Evolutionary conservation across 768 basidiomycete species (phyloP).

Genomic region (Mycena kentingensis): DNA sequence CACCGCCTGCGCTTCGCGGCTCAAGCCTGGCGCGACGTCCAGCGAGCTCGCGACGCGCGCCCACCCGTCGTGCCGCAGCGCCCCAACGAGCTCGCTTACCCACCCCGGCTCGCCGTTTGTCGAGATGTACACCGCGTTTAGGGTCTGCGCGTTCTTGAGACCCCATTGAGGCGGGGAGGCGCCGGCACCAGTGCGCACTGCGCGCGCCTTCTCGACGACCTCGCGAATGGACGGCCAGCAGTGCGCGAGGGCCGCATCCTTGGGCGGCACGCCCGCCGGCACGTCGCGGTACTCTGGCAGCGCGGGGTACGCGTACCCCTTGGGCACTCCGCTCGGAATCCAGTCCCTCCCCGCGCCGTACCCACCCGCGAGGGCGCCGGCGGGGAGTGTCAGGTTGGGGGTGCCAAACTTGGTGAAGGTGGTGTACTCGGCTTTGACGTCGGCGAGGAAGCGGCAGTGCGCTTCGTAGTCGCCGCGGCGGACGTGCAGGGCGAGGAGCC

Average conservation of each 20-base stretch:
- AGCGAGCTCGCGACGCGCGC: slow-evolving; percentile 38
- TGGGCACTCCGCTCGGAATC: not conserved
- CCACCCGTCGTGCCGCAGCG: slow-evolving; percentile 40
- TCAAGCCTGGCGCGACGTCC: slow-evolving; percentile 38
- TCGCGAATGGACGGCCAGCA: not conserved
- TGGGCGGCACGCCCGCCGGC: not conserved
- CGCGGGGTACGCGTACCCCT: slow-evolving; percentile 26
- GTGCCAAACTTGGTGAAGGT: slow-evolving; percentile 49
- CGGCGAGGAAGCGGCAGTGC: slow-evolving; percentile 44
- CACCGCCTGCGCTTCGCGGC: slow-evolving; percentile 46
- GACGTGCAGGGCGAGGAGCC: slow-evolving; percentile 51
- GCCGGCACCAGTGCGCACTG: not conserved
- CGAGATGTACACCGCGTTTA: not conserved
- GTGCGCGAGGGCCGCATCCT: not conserved
- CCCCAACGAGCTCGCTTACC: slow-evolving; percentile 39
- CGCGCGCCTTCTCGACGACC: not conserved
- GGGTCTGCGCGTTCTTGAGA: not conserved
- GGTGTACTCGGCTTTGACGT: slow-evolving; percentile 35
- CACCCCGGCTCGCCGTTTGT: slow-evolving; percentile 31
- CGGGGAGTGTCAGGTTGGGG: too few relatives aligned
- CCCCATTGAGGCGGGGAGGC: not conserved
- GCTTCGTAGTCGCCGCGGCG: slow-evolving; percentile 49
- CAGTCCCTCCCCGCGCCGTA: not conserved
- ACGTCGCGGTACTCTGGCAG: not conserved
- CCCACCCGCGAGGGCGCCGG: not conserved